Base-by-base conservation (phyloP, 2,329 filamentous ascomycete species). In the Neurospora sp. region DNA sequence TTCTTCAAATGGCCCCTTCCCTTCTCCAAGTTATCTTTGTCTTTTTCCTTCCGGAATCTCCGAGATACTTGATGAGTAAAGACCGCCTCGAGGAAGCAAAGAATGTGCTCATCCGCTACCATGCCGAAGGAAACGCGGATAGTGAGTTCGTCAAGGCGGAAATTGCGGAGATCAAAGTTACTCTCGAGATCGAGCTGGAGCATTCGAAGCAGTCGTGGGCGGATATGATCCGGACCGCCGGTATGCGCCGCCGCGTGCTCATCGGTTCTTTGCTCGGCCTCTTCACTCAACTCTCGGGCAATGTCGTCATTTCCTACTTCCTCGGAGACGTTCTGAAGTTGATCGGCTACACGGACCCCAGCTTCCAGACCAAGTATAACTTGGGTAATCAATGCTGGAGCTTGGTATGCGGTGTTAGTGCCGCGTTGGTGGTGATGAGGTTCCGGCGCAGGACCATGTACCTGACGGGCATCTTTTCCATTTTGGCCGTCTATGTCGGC, bases 141-240 rank as follows among this genome's bases (percentile, higher is more conserved):
- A 86, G 84, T 0, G 78, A 83, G 12, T 82, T 88, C 12, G 86
- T 89, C 36, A 81, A 83, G 68, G 86, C 85, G 8, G 88, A 90
- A 74, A 85, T 89, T 74, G 83, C 83, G 0, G 86, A 90, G 76
- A 90, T 90, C 73, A 80, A 84, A 71, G 81, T 82, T 3, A 86
- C 86, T 3, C 83, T 88, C 73, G 81, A 83, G 69, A 75, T 86
- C 12, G 85, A 88, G 74, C 76, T 84, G 41, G 84, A 89, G 71
- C 78, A 82, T 66, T 83, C 85, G 37, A 78, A 77, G 70, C 75
- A 76, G 70, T 83, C 83, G 6, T 89, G 87, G 86, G 71, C 78
- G 70, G 85, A 87, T 72, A 79, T 88, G 76, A 72, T 88, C 33
- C 79, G 78, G 66, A 85, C 84, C 0, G 70, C 81, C 1, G 86